Percentiles rank a stretch among this genome's conserved stretches.
phyloP scores from a whole-genome alignment of 495 filamentous ascomycete species.

The Glonium stellatum region DNA sequence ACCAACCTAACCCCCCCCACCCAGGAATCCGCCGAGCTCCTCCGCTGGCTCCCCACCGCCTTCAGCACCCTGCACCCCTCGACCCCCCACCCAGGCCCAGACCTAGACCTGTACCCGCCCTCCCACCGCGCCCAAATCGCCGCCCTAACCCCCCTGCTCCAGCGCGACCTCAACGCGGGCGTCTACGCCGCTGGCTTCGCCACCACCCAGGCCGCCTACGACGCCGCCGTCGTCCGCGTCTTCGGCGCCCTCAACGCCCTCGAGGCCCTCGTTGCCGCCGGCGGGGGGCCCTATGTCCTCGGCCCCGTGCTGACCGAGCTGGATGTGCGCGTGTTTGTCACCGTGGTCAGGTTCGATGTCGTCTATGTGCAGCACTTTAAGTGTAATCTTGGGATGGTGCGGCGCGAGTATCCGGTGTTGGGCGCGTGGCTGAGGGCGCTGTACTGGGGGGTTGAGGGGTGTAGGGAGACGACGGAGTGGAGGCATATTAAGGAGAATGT shows the following conservation, averaged over 20 bases:
- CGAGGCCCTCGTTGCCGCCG: constrained; percentile 39
- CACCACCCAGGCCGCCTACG: constrained; percentile 42
- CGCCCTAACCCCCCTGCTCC: constrained; percentile 41
- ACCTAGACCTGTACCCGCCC: constrained; percentile 42
- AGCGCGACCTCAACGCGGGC: constrained; percentile 42
- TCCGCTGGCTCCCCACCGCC: constrained; percentile 45
- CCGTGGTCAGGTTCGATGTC: constrained; percentile 45
- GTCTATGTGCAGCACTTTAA: constrained; percentile 55
- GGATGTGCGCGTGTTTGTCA: constrained; percentile 47
- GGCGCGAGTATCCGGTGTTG: constrained; percentile 47
- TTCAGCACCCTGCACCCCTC: constrained; percentile 48
- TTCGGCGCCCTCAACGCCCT: constrained; percentile 49
- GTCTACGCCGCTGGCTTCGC: constrained; percentile 55
- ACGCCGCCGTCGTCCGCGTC: constrained; percentile 40
- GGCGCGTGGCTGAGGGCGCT: constrained; percentile 47
- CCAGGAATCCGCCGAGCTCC: constrained; percentile 46
- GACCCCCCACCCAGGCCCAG: constrained; percentile 26
- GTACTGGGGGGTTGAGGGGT: constrained; percentile 45
- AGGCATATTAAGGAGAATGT: constrained; percentile 54
- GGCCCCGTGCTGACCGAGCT: constrained; percentile 45
- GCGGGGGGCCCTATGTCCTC: constrained; percentile 45
- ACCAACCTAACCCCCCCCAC: no score
- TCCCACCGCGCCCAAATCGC: constrained; percentile 42
- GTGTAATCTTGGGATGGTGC: constrained; percentile 48
- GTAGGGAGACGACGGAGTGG: constrained; percentile 35